Percentiles rank a stretch among this genome's conserved stretches.
These are phyloP conservation scores for Carex myosuroides DNA, from an alignment of 176 grass and related monocot genomes.

Conservation along the genomic window DNA sequence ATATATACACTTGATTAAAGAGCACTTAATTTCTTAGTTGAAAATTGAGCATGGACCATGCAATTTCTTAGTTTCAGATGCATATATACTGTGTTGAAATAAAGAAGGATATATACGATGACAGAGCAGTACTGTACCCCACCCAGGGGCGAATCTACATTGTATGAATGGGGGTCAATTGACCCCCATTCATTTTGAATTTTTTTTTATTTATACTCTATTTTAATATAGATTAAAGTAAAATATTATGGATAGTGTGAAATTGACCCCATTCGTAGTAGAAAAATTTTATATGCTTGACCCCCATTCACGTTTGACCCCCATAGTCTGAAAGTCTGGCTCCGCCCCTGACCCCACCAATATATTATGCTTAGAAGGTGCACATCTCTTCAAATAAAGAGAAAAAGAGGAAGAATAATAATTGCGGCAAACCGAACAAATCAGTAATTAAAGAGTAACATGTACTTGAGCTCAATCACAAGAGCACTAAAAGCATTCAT, in stretches of 20 bases:
- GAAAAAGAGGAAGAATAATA: not conserved
- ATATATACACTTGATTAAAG: not conserved
- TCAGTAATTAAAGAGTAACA: not conserved
- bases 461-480: slow-evolving; percentile 9
- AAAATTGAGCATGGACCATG: not conserved
- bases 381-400: not conserved
- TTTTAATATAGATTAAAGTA: no score
- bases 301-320: no score
- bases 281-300: no score
- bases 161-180: no score
- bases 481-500: not conserved
- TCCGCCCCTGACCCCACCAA: not conserved
- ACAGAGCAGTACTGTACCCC: not conserved
- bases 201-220: no score
- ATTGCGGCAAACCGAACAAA: not conserved
- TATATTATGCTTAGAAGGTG: not conserved
- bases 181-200: no score
- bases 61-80: not conserved
- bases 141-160: no score
- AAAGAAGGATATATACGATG: not conserved
- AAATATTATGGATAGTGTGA: no score
- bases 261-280: no score
- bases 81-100: not conserved
- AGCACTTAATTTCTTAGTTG: not conserved
- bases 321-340: no score